Base-by-base conservation (phyloP, 352 stramenopile species). In the Phytophthora sp. region DNA sequence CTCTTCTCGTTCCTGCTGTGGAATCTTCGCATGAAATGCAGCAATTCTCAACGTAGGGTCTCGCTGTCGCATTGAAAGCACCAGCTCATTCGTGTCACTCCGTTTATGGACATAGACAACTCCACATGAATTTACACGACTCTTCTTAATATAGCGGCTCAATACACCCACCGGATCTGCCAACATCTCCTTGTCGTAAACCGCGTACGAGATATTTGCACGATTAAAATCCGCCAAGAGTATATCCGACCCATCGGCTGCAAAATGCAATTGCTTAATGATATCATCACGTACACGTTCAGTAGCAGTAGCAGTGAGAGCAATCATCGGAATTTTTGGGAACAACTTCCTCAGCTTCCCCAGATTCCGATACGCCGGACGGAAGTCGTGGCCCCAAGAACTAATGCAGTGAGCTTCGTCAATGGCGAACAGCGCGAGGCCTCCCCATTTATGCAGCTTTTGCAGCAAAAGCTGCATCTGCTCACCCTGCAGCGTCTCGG, bases 351-450 rank as follows among this genome's bases (percentile, higher is more conserved):
- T 80, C 18, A 90, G 29, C 18, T 54, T 65, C 1, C 81, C 77
- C 38, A 90, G 50, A 8, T 73, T 73, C 4, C 73, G 77, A 56
- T 89, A 90, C 46, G 80, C 75, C 5, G 90, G 88, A 1, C 94
- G 77, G 62, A 98, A 98, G 71, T 98, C 93, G 69, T 97, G 80
- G 63, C 33, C 81, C 91, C 90, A 97, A 9, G 97, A 89, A 29
- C 85, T 96, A 69, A 98, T 89, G 71, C 93, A 98, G 62, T 98
- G 94, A 4, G 90, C 91, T 62, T 98, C 94, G 57, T 98, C 94
- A 29, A 98, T 57, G 50, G 71, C 83, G 78, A 73, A 97, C 60
- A 78, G 84, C 30, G 78, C 72, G 27, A 86, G 58, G 0, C 57
- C 77, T 1, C 70, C 50, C 15, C 27, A 38, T 42, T 57, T 44